Percentiles rank a stretch among this genome's conserved stretches.
Evolutionary conservation across 768 basidiomycete species (phyloP).

Genomic region (Psilocybe azurescens): DNA sequence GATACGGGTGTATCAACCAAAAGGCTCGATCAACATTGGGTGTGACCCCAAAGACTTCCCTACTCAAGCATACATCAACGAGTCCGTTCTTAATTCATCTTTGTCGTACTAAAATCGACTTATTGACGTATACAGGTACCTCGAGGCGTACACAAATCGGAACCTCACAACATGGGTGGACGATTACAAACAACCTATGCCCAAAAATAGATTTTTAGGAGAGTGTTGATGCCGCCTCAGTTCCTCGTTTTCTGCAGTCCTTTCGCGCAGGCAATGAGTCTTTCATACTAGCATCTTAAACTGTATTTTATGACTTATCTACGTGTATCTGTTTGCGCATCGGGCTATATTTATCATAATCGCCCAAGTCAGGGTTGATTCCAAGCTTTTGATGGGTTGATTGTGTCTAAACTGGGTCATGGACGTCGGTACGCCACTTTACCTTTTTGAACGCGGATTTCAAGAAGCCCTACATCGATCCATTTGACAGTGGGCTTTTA

Average conservation of each 20-base stretch:
- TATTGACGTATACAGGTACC: slow-evolving; percentile 37
- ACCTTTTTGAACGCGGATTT: not conserved
- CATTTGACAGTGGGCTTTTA: slow-evolving; percentile 33
- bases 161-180: slow-evolving; percentile 79
- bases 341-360: not conserved
- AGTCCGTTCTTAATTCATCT: slow-evolving; percentile 41
- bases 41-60: slow-evolving; percentile 85
- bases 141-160: slow-evolving; percentile 81
- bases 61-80: slow-evolving; percentile 80
- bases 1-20: slow-evolving; percentile 89
- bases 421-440: not conserved
- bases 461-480: slow-evolving; percentile 16
- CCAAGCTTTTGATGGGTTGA: not conserved
- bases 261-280: too few relatives aligned
- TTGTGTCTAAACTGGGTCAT: not conserved
- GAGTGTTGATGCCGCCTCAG: slow-evolving; percentile 49
- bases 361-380: not conserved
- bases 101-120: not conserved
- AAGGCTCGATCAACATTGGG: slow-evolving; percentile 73
- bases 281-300: too few relatives aligned
- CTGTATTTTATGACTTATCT: too few relatives aligned
- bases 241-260: not conserved
- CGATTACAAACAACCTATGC: slow-evolving; percentile 69
- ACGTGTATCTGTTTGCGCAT: too few relatives aligned
- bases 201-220: slow-evolving; percentile 67